Evolutionary conservation across 2,329 filamentous ascomycete genomes (phyloP), one percentile per base, ranked within the genome.

Genomic region (Sporothrix phasma): DNA sequence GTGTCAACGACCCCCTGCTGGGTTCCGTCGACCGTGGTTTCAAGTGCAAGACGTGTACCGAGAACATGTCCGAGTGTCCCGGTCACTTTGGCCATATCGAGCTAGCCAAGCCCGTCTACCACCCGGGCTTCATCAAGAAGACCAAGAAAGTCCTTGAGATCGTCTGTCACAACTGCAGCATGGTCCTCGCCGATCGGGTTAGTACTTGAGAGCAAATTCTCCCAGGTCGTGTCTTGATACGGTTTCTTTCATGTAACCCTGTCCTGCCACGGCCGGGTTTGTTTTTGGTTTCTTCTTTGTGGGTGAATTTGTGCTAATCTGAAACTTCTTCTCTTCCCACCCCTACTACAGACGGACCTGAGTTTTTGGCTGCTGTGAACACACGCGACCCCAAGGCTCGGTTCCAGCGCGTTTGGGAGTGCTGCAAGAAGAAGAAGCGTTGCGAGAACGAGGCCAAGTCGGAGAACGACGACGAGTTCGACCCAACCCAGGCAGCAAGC

Each of bases 21-120:
- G 94, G 94, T 65, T 96, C 94, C 59, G 96, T 99, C 75, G 95
- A 99, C 76, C 88, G 94, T 69, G 89, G 92, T 74, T 95, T 91
- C 80, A 91, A 92, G 77, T 99, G 94, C 80, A 92, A 89, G 73
- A 97, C 95, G 58, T 99, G 94, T 77, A 89, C 92, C 69, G 92
- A 99, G 78, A 88, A 90, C 73, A 96, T 97, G 84, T 88, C 89
- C 68, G 91, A 96, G 75, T 99, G 94, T 76, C 93, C 94, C 66
- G 94, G 94, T 66, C 94, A 99, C 76, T 99, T 99, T 75, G 94
- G 94, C 68, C 95, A 99, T 77, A 99, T 99, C 72, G 95, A 99
- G 78, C 84, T 99, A 70, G 92, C 94, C 47, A 92, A 91, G 74
- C 94, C 95, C 64, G 94, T 99, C 71, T 99, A 89, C 76, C 94